These are phyloP conservation scores for Saccharomyces hybrid DNA, from an alignment of 1,139 yeast species.

Conservation along the genomic window DNA sequence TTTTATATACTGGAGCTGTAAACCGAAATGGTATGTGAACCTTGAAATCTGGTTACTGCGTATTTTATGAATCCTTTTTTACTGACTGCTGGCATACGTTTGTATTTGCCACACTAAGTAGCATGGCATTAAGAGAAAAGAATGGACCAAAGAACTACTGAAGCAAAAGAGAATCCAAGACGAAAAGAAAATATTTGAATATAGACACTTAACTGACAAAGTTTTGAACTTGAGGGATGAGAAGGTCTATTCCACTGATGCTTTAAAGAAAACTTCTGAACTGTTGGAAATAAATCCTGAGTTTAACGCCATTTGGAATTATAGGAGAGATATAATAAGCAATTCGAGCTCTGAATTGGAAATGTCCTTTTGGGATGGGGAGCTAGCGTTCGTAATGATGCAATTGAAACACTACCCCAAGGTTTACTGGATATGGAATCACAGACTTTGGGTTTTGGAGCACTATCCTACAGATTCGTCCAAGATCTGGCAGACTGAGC, in stretches of 20 bases:
- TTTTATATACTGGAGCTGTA: too few species aligned
- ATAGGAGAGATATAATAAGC: conserved; percentile 55
- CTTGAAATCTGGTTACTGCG: too few species aligned
- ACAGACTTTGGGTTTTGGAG: conserved; percentile 74
- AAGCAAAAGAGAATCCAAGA: conserved; percentile 50
- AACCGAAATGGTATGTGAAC: too few species aligned
- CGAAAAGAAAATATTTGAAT: conserved; percentile 44
- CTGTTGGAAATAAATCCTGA: conserved; percentile 72
- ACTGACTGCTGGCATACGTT: not conserved
- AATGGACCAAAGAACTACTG: conserved; percentile 50
- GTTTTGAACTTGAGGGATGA: conserved; percentile 38
- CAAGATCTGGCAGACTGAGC: conserved; percentile 57
- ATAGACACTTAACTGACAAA: conserved; percentile 40
- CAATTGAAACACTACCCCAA: conserved; percentile 68
- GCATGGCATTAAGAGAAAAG: conserved; percentile 69
- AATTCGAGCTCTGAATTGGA: conserved; percentile 16
- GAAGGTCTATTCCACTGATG: conserved; percentile 34
- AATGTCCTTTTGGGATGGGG: conserved; percentile 43
- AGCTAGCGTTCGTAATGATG: conserved; percentile 52
- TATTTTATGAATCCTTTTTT: too few species aligned
- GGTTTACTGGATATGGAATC: conserved; percentile 96
- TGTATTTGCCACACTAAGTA: conserved; percentile 13
- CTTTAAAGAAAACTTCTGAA: conserved; percentile 48
- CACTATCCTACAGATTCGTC: conserved; percentile 40
- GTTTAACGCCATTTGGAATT: conserved; percentile 85